Conservation (phyloP, 1,284 basidiomycete species). For the Irpex rosettiformis region DNA sequence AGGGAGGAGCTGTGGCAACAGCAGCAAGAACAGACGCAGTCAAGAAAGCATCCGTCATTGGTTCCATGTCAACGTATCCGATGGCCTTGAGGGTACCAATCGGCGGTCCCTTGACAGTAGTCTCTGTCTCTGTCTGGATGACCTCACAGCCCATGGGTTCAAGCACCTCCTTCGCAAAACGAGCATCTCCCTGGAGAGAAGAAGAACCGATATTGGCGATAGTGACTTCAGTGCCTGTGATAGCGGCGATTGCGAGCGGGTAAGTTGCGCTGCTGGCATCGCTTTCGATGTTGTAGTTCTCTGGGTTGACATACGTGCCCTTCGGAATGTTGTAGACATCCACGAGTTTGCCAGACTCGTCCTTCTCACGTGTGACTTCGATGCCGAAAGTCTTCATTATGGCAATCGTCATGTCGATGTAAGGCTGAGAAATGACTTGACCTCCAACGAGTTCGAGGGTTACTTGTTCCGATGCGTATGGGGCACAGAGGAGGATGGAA, state of each 20-base stretch:
- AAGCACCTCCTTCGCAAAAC: conserved; percentile 91
- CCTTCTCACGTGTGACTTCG: conserved; percentile 68
- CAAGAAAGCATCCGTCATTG: conserved; percentile 99
- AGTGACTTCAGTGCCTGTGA: conserved; percentile 93
- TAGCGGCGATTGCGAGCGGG: conserved; percentile 94
- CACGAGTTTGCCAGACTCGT: conserved; percentile 57
- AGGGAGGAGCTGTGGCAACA: conserved; percentile 61
- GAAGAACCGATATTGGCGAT: conserved; percentile 88
- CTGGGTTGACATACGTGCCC: conserved; percentile 77
- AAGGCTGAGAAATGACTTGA: conserved; percentile 96
- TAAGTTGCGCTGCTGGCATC: conserved; percentile 97
- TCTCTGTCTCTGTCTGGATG: conserved; percentile 83
- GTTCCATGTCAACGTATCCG: conserved; percentile 94
- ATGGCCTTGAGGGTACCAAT: conserved; percentile 79
- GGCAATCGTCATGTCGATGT: conserved; percentile 99
- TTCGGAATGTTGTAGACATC: conserved; percentile 90
- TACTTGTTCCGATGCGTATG: conserved; percentile 83
- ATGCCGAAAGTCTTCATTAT: conserved; percentile 98
- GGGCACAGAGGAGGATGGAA: conserved; percentile 93
- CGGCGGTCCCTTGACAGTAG: conserved; percentile 91
- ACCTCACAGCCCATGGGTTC: conserved; percentile 95
- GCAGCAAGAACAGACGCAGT: conserved; percentile 92
- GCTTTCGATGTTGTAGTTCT: conserved; percentile 87
- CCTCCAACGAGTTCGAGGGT: conserved; percentile 90
- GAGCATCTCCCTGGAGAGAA: conserved; percentile 94